Evolutionary conservation across 129 eudicot genomes (phyloP), one percentile per base, ranked within the genome.

Genomic region (Saposhnikovia divaricata): DNA sequence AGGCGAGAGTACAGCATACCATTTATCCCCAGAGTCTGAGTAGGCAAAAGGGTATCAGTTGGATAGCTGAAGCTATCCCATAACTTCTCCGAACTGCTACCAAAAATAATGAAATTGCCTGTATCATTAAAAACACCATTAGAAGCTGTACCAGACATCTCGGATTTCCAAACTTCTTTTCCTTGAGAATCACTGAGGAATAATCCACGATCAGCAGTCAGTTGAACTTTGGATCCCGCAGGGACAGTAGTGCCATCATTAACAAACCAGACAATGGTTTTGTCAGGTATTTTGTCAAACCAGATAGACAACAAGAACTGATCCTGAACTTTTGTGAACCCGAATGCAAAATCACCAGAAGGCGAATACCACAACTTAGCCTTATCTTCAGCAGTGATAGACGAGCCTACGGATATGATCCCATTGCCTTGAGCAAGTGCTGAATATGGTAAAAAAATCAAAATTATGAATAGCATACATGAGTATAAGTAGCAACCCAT

Each of bases 41-140:
- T 31, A 31, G 43, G 73, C 73, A 68, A 68, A 31, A 68, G 73
- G 43, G 73, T 68, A 68, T 68, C 73, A 68, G 73, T 68, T 31
- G 73, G 73, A 68, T 68, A 0, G 42, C 73, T 68, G 73, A 68
- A 68, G 43, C 73, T 68, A 68, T 68, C 73, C 73, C 73, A 68
- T 6, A 68, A 5, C 73, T 12, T 66, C 0, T 2, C 4, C 7
- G 72, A 66, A 12, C 21, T 1, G 0, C 72, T 28, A 25, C 37
- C 40, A 31, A 28, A 4, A 66, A 66, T 66, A 4, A 25, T 31
- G 21, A 66, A 66, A 6, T 28, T 66, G 40, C 72, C 72, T 14
- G 72, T 31, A 66, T 66, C 72, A 66, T 66, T 66, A 3, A 66
- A 14, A 66, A 25, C 38, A 66, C 21, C 40, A 27, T 31, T 31